Percentiles rank a stretch among this genome's conserved stretches.
Conservation (phyloP, 345 rosid species). For the Raphanus sativus region DNA sequence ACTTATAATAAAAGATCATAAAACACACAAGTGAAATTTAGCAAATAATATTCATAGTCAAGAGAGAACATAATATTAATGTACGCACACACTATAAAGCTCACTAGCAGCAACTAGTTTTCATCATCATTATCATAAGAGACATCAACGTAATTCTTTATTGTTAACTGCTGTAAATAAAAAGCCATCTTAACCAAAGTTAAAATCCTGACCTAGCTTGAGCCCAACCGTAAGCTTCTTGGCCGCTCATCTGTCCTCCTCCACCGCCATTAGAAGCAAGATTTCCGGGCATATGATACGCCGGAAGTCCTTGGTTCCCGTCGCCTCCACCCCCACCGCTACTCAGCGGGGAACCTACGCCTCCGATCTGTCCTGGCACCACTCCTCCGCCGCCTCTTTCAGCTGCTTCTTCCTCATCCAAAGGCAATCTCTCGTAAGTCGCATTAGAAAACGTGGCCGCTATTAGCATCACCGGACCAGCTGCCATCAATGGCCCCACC, state of each 20-base stretch:
- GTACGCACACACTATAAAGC: constrained; percentile 30
- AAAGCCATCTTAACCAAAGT: constrained; percentile 2
- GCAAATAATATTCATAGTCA: constrained; percentile 26
- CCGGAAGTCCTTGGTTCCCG: constrained; percentile 47
- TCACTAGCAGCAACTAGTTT: constrained; percentile 9
- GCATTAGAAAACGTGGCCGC: constrained; percentile 54
- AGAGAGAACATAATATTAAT: constrained; percentile 27
- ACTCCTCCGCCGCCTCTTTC: constrained; percentile 47
- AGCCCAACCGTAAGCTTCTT: constrained; percentile 58
- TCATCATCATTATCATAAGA: constrained; percentile 16
- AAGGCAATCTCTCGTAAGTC: constrained; percentile 49
- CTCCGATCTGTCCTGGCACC: constrained; percentile 32
- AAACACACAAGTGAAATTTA: constrained; percentile 15
- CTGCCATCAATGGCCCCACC: constrained; percentile 44
- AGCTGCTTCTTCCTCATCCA: constrained; percentile 45
- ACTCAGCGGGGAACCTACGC: constrained; percentile 38
- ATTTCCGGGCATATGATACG: constrained; percentile 63
- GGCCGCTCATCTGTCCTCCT: constrained; percentile 53
- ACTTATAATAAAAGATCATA: constrained; percentile 1
- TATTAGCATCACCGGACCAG: constrained; percentile 51
- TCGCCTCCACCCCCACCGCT: constrained; percentile 52
- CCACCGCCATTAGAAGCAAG: constrained; percentile 53
- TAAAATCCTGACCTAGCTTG: constrained; percentile 53
- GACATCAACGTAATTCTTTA: constrained; percentile 28
- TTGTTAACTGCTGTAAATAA: constrained; percentile 13